Conservation (phyloP, 768 basidiomycete genomes). For the Phylloporus scabripes region DNA sequence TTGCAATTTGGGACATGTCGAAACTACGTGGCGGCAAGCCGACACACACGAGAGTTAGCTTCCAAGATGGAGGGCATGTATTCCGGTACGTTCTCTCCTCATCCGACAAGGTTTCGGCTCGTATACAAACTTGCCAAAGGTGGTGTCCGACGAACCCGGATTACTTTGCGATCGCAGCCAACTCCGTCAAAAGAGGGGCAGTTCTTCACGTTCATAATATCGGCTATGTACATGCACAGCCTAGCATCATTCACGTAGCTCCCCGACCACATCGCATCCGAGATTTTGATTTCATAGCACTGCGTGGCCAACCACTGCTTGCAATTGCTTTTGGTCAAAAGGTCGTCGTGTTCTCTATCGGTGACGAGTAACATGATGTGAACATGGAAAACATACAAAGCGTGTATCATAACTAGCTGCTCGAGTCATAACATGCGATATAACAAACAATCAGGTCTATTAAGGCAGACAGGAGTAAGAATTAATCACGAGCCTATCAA, state of each 20-base stretch:
- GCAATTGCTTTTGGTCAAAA: constrained; percentile 61
- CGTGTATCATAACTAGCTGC: constrained; percentile 15
- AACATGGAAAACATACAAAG: constrained; percentile 15
- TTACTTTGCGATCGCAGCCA: constrained; percentile 71
- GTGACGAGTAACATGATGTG: constrained; percentile 42
- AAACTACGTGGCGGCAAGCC: constrained; percentile 73
- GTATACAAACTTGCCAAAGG: constrained; percentile 33
- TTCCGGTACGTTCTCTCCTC: constrained; percentile 49
- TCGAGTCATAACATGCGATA: constrained; percentile 6
- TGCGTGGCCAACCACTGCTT: constrained; percentile 57
- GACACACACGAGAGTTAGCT: constrained; percentile 51
- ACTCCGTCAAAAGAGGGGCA: constrained; percentile 56
- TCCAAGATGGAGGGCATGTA: constrained; percentile 58
- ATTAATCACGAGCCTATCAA: constrained; percentile 1
- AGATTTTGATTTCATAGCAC: constrained; percentile 72
- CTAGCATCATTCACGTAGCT: constrained; percentile 52
- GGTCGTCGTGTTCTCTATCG: constrained; percentile 58
- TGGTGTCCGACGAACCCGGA: constrained; percentile 76
- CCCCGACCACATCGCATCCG: constrained; percentile 60
- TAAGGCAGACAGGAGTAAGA: neutral
- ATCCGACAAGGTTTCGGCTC: neutral
- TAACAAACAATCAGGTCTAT: constrained; percentile 2
- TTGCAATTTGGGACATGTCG: constrained; percentile 72
- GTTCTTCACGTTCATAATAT: constrained; percentile 65
- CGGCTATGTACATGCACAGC: constrained; percentile 58